These are phyloP conservation scores for Rhinocladiella mackenziei DNA, from an alignment of 2,329 filamentous ascomycete species.

Conservation along the genomic window DNA sequence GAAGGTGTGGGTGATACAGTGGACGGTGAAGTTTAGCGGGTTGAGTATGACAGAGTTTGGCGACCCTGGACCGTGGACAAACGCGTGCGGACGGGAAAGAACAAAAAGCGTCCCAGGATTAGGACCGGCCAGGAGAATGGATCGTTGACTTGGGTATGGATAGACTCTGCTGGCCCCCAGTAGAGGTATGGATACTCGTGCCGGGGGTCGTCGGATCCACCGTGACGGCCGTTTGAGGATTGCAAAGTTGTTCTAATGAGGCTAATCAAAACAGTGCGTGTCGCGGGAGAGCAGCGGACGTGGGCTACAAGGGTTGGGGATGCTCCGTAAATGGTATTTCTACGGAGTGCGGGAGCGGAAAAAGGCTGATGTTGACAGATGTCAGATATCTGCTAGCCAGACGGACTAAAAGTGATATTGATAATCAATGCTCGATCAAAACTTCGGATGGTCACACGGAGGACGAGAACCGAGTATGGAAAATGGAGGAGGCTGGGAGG, in stretches of 20 bases:
- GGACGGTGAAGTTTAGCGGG: conserved; percentile 7
- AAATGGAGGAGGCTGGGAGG: conserved; percentile 1
- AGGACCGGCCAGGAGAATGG: neutral
- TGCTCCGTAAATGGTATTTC: too few relatives aligned
- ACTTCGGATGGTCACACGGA: conserved; percentile 1
- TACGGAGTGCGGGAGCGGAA: neutral
- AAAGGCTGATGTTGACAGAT: conserved; percentile 12
- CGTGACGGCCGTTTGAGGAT: conserved; percentile 19
- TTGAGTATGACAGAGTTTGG: conserved; percentile 10
- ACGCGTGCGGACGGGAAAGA: conserved; percentile 16
- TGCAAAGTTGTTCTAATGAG: conserved; percentile 6
- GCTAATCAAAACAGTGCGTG: conserved; percentile 24
- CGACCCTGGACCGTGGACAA: conserved; percentile 2
- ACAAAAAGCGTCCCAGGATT: neutral
- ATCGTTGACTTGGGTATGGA: neutral
- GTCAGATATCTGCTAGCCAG: conserved; percentile 5
- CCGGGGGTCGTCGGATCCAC: conserved; percentile 9
- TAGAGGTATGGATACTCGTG: conserved; percentile 1
- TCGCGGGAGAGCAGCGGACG: too few relatives aligned
- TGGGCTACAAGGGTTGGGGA: neutral
- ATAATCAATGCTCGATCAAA: neutral
- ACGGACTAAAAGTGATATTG: conserved; percentile 5
- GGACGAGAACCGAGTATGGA: neutral
- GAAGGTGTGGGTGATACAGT: conserved; percentile 9
- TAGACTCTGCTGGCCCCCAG: too few relatives aligned